Evolutionary conservation across 208 protist species (phyloP), one percentile per base, ranked within the genome.

Genomic region (Acanthamoeba divionensis): DNA sequence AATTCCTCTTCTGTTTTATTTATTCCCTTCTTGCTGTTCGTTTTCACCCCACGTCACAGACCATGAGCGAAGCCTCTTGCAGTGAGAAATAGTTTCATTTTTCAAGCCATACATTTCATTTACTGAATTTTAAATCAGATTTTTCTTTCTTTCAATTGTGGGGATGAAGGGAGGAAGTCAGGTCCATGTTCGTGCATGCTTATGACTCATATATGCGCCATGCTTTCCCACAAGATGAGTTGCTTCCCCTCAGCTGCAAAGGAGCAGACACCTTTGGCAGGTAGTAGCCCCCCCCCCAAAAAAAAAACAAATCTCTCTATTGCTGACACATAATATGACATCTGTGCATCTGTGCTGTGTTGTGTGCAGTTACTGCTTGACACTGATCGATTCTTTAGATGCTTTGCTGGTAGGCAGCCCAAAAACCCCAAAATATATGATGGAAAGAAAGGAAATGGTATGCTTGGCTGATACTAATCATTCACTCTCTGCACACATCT

Each of bases 141-240:
- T 36, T 65, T 65, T 18, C 8, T n/a, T 13, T n/a, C 41, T 13
- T 73, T 8, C 21, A 44, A 73, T 1, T 50, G 48, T 50, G 29
- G 29, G 48, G 5, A 63, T 0, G 63, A 36, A 92, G 90, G 82
- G 36, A 92, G 33, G 36, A 95, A 65, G 95, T 97, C 24, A 79
- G 93, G 45, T 90, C 94, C 9, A 98, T 98, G 96, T 96, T 98
- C 77, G 60, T 93, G 65, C 95, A 97, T 90, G 96, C 94, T 18
- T 97, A 96, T 48, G 55, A 95, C 63, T 93, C 82, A 15, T 98
- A 98, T 94, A 95, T 97, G 55, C 90, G 87, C 36, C 71, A 97
- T 90, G 96, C 95, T 9, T 98, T 97, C 86, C 97, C 97, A n/a
- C 90, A 94, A 26, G 97, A 98, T 86, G 96, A 97, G 75, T 87